A percentile compares a stretch with the other conserved stretches of the same genome.
Evolutionary conservation across 2,329 filamentous ascomycete species (phyloP).

Genomic region (Fusarium nisikadoi): DNA sequence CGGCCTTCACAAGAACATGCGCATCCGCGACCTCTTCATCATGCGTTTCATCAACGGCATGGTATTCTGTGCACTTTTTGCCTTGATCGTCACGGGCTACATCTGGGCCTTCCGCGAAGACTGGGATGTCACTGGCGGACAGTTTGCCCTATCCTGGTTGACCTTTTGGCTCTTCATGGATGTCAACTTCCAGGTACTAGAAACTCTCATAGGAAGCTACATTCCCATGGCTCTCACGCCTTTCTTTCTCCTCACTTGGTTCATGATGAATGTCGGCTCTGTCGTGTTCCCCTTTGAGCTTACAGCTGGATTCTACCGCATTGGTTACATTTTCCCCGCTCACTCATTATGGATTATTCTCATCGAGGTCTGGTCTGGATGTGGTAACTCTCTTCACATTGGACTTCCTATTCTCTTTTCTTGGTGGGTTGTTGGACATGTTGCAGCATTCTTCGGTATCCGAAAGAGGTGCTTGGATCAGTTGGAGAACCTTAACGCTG

Average conservation of each 20-base stretch:
- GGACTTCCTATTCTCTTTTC: conserved; percentile 56
- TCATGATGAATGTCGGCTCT: conserved; percentile 53
- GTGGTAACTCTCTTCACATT: conserved; percentile 51
- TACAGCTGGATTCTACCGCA: conserved; percentile 53
- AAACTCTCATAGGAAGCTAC: conserved; percentile 43
- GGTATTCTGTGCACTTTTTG: conserved; percentile 49
- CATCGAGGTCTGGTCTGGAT: conserved; percentile 56
- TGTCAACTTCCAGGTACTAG: conserved; percentile 55
- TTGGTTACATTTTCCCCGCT: conserved; percentile 52
- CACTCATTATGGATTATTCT: conserved; percentile 50
- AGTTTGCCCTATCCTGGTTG: conserved; percentile 46
- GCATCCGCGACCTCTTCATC: conserved; percentile 43
- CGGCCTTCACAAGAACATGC: conserved; percentile 22
- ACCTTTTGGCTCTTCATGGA: conserved; percentile 54
- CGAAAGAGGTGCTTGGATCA: conserved; percentile 39
- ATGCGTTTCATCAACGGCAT: conserved; percentile 44
- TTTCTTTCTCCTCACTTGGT: conserved; percentile 56
- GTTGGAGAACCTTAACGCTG: background rate
- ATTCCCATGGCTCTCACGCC: conserved; percentile 52
- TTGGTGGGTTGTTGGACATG: conserved; percentile 49
- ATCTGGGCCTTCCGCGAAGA: conserved; percentile 58
- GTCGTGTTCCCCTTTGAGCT: conserved; percentile 53
- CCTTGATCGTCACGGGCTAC: conserved; percentile 52
- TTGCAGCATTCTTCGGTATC: conserved; percentile 39
- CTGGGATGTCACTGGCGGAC: conserved; percentile 51